These are phyloP conservation scores for Amanita inopinata DNA, from an alignment of 768 basidiomycete genomes.

Conservation along the genomic window DNA sequence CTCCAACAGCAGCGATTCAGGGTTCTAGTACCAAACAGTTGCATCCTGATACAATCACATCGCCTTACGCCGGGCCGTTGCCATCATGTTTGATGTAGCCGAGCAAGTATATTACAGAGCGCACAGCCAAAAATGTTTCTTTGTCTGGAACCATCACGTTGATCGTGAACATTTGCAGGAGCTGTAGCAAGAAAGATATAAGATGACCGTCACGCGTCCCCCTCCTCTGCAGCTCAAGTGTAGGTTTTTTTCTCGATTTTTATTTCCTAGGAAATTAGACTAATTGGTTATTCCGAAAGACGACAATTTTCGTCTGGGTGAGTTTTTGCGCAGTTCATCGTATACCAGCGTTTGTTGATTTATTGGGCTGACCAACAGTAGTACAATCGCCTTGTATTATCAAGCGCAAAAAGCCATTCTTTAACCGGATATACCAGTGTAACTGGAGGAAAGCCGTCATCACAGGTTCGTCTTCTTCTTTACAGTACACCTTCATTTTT, in stretches of 20 bases:
- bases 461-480: conserved; percentile 19
- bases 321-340: neutral
- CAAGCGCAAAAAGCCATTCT: conserved; percentile 21
- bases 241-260: conserved; percentile 14
- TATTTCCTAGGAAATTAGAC: neutral
- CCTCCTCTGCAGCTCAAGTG: conserved; percentile 33
- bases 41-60: too few relatives aligned
- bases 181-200: neutral
- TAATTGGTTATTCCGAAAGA: conserved; percentile 15
- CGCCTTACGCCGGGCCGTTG: neutral
- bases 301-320: conserved; percentile 22
- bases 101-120: conserved; percentile 4
- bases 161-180: conserved; percentile 4
- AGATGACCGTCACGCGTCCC: conserved; percentile 19
- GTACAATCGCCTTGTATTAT: conserved; percentile 10
- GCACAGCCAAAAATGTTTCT: conserved; percentile 14
- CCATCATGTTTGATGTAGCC: conserved; percentile 5
- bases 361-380: neutral
- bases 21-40: too few relatives aligned
- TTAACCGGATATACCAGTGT: conserved; percentile 26
- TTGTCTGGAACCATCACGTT: conserved; percentile 30
- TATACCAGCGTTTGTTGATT: neutral
- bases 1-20: too few relatives aligned
- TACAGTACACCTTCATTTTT: neutral
- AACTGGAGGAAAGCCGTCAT: conserved; percentile 33